These are phyloP conservation scores for Ophiostoma pallidulum DNA, from an alignment of 2,329 filamentous ascomycete genomes.

Conservation along the genomic window DNA sequence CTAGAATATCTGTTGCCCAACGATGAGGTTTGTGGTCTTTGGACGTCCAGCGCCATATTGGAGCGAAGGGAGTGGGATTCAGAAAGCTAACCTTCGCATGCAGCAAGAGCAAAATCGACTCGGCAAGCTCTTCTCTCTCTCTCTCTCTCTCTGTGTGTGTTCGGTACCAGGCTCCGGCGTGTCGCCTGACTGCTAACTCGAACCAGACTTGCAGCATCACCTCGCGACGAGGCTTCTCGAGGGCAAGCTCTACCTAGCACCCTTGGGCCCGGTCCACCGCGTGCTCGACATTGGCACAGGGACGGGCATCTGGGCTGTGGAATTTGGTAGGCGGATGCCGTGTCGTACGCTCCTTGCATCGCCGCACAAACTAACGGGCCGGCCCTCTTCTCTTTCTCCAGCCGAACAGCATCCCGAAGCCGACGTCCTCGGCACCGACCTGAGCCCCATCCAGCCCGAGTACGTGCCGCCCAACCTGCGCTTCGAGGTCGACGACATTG, in stretches of 20 bases:
- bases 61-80: too few relatives aligned
- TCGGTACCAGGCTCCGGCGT: too few relatives aligned
- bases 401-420: conserved; percentile 23
- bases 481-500: conserved; percentile 60
- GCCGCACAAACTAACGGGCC: conserved; percentile 29
- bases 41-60: too few relatives aligned
- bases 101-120: conserved; percentile 19
- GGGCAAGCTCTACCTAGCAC: conserved; percentile 33
- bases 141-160: too few relatives aligned
- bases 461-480: conserved; percentile 64
- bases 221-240: conserved; percentile 27
- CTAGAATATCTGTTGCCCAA: conserved; percentile 15
- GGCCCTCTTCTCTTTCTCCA: not conserved
- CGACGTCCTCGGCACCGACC: conserved; percentile 52
- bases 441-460: conserved; percentile 56
- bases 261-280: not conserved
- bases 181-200: conserved; percentile 6
- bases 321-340: not conserved
- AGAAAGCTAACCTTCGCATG: not conserved
- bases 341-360: too few relatives aligned
- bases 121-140: too few relatives aligned
- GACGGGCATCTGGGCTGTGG: not conserved
- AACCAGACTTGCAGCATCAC: conserved; percentile 29
- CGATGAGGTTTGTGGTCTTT: conserved; percentile 10
- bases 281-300: not conserved